A percentile compares a stretch with the other conserved stretches of the same genome.
Conservation (phyloP, 2,329 filamentous ascomycete genomes). For the Cordyceps militaris region DNA sequence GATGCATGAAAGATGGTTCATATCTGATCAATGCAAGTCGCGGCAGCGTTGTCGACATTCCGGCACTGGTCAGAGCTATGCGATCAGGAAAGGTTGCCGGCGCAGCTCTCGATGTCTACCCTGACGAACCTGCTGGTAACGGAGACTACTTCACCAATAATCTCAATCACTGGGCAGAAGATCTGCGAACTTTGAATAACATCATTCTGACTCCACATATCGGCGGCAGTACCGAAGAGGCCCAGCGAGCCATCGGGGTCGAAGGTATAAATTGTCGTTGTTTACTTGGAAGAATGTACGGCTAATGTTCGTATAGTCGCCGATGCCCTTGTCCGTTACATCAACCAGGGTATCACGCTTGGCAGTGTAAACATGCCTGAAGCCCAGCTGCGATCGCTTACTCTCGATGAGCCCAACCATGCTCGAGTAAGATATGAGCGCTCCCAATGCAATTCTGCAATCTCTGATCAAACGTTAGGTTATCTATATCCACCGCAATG, state of each 20-base stretch:
- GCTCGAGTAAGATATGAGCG: slow-evolving; percentile 53
- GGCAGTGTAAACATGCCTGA: slow-evolving; percentile 97
- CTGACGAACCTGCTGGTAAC: slow-evolving; percentile 86
- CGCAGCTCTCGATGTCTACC: slow-evolving; percentile 94
- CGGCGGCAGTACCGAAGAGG: slow-evolving; percentile 94
- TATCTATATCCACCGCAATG: slow-evolving; percentile 94
- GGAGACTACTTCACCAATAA: slow-evolving; percentile 87
- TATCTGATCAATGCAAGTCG: slow-evolving; percentile 96
- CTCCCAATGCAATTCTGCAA: background rate
- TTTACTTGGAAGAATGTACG: background rate
- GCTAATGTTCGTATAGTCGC: slow-evolving; percentile 49
- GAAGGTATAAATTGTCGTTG: slow-evolving; percentile 48
- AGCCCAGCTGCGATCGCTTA: slow-evolving; percentile 81
- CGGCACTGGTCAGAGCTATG: slow-evolving; percentile 82
- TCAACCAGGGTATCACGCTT: slow-evolving; percentile 87
- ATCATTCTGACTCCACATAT: slow-evolving; percentile 95
- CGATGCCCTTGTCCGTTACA: slow-evolving; percentile 82
- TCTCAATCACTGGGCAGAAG: slow-evolving; percentile 78
- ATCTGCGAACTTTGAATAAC: slow-evolving; percentile 80
- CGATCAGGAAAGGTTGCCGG: slow-evolving; percentile 81
- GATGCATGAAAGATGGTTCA: slow-evolving; percentile 83
- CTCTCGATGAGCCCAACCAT: slow-evolving; percentile 80
- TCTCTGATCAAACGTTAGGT: slow-evolving; percentile 40
- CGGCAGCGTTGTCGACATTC: slow-evolving; percentile 89
- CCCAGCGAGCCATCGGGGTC: slow-evolving; percentile 88